phyloP scores from a whole-genome alignment of 495 filamentous ascomycete species.

The Neurospora sp. region DNA sequence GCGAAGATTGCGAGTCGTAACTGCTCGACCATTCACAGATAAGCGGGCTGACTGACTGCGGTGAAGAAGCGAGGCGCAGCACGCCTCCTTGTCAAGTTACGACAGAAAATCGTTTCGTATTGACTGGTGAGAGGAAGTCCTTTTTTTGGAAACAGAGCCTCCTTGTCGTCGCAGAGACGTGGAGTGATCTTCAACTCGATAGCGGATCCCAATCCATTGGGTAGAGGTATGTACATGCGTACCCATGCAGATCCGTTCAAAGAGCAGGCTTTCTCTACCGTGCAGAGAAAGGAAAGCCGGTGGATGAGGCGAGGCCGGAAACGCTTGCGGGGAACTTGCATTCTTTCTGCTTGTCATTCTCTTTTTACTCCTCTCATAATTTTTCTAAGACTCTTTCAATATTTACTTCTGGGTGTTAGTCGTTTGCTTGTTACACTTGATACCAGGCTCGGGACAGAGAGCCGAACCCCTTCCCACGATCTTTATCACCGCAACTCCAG shows the following conservation, averaged over 20 bases:
- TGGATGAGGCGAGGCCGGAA: background rate
- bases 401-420: background rate
- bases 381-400: background rate
- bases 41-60: background rate
- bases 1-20: background rate
- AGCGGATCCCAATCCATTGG: background rate
- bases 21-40: background rate
- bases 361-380: background rate
- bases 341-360: background rate
- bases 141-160: background rate
- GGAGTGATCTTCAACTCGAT: background rate
- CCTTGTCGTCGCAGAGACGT: background rate
- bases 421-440: background rate
- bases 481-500: background rate
- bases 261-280: background rate
- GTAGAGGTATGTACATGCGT: background rate
- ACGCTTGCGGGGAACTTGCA: background rate
- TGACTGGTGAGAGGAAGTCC: background rate
- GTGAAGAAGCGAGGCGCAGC: background rate
- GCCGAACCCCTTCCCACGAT: background rate
- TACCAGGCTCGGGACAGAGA: background rate
- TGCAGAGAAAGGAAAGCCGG: background rate
- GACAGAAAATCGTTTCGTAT: background rate
- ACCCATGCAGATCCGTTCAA: background rate
- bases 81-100: background rate